phyloP scores from a whole-genome alignment of 2,329 filamentous ascomycete species.

The Hirsutella rhossiliensis region DNA sequence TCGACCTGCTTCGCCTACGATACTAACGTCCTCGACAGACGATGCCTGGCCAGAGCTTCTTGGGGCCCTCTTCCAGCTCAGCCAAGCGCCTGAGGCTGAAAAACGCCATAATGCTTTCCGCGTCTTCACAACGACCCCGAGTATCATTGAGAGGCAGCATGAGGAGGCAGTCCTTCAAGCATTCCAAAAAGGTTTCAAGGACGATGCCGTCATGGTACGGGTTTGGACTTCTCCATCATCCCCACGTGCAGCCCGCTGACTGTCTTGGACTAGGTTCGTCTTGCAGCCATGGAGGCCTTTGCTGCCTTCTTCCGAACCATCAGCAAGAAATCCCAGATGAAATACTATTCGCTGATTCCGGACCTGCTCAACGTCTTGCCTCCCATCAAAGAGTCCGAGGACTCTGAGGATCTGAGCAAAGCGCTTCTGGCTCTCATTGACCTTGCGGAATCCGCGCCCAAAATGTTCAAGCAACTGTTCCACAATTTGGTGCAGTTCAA shows the following conservation, averaged over 20 bases:
- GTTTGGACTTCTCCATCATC: constrained; percentile 2
- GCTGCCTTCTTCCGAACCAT: constrained; percentile 90
- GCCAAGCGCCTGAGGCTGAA: constrained; percentile 70
- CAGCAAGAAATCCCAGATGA: constrained; percentile 73
- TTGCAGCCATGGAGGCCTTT: constrained; percentile 94
- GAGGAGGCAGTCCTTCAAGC: constrained; percentile 80
- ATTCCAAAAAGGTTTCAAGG: constrained; percentile 86
- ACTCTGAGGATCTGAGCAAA: constrained; percentile 84
- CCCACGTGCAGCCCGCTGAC: neutral
- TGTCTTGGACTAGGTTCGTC: constrained; percentile 51
- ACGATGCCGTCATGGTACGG: constrained; percentile 66
- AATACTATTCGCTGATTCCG: constrained; percentile 78
- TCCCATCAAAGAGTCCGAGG: constrained; percentile 80
- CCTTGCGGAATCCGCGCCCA: constrained; percentile 82
- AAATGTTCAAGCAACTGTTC: constrained; percentile 97
- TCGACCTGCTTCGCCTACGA: neutral
- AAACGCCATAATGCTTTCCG: constrained; percentile 89
- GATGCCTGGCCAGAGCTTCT: constrained; percentile 86
- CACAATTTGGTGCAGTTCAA: constrained; percentile 86
- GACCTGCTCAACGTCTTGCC: constrained; percentile 91
- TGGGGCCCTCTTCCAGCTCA: constrained; percentile 75
- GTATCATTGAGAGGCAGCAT: constrained; percentile 92
- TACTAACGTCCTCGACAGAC: constrained; percentile 35
- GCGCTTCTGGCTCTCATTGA: constrained; percentile 88
- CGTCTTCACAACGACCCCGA: constrained; percentile 89